phyloP scores from a whole-genome alignment of 768 basidiomycete species.

The Vararia minispora region DNA sequence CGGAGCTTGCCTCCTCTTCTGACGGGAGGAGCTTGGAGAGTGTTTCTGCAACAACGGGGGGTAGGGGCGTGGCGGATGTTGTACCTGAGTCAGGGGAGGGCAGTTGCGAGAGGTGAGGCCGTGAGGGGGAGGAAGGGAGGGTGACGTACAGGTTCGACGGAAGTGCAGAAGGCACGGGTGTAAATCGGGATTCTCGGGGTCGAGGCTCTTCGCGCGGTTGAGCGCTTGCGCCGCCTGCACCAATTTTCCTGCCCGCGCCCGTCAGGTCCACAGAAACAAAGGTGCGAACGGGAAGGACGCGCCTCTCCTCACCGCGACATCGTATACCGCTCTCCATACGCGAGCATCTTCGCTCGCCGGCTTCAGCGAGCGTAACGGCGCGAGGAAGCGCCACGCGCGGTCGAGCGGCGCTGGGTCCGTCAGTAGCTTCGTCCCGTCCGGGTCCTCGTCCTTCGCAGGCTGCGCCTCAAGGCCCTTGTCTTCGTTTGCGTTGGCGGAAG shows the following conservation, averaged over 20 bases:
- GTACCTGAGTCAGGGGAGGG: too few relatives aligned
- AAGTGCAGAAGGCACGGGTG: conserved; percentile 65
- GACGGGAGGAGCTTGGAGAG: conserved; percentile 44
- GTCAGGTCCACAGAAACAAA: background rate
- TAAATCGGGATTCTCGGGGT: conserved; percentile 50
- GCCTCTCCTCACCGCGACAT: conserved; percentile 79
- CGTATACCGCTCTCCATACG: conserved; percentile 69
- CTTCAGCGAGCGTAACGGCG: conserved; percentile 45
- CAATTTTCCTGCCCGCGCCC: conserved; percentile 72
- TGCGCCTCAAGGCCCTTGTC: conserved; percentile 61
- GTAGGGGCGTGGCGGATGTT: conserved; percentile 31
- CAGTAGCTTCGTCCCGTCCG: conserved; percentile 66
- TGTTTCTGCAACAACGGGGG: conserved; percentile 36
- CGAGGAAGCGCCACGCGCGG: conserved; percentile 59
- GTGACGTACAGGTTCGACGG: conserved; percentile 35
- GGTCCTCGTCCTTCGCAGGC: conserved; percentile 67
- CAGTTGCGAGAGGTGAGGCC: conserved; percentile 26
- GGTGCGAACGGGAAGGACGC: conserved; percentile 19
- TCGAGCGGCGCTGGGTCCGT: conserved; percentile 56
- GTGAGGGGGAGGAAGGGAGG: background rate
- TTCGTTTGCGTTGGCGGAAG: conserved; percentile 32
- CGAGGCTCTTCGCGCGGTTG: conserved; percentile 38
- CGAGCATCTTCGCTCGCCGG: conserved; percentile 44
- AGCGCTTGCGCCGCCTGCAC: conserved; percentile 71
- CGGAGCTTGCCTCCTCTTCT: conserved; percentile 43